Base-by-base conservation (phyloP, 2,329 filamentous ascomycete species). In the Remersonia thermophila region DNA sequence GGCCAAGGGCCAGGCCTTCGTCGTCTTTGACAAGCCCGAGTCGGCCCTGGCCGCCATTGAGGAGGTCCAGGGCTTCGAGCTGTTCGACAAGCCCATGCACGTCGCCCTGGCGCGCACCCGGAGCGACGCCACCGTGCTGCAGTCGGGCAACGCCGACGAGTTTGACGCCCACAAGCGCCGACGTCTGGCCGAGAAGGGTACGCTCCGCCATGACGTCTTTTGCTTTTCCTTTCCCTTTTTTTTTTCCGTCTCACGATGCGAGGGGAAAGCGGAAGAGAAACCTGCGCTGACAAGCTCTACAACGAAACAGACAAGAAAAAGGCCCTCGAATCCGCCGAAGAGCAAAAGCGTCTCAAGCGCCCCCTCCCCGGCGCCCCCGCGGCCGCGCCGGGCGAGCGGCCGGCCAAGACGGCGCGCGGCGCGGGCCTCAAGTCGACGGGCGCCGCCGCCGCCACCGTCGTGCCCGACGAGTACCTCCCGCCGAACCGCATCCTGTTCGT, bases 401-500 rank as follows among this genome's bases (percentile, higher is more conserved):
- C 80, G 0, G 63, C 73, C 37, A 89, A 89, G 65, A 69, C 78
- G 12, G 69, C 73, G n/a, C 72, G 77, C 50, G 76, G 77, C 29
- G 66, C 73, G 16, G 83, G 83, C 25, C 73, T 89, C 63, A 93
- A 93, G 57, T 74, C 83, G 4, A 81, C 80, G 1, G 76, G 74
- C 39, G 70, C 76, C 5, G 67, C 75, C 11, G 69, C 76, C 1
- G 68, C 79, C 3, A 70, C 81, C 9, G 80, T 86, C 37, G 79
- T 96, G 13, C 86, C 87, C n/a, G 91, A 96, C 71, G 91, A 98
- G 62, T 96, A 94, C 59, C 73, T 96, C 3, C 89, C 89, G 3
- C 89, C 91, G 26, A 96, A 96, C 73, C 95, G 94, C 66, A 93
- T 86, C 47, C 72, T 98, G 26, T 93, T 96, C 63, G 67, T 96